Percentiles rank a stretch among this genome's conserved stretches.
phyloP scores from a whole-genome alignment of 345 rosid genomes.

The Eutrema japonicum region DNA sequence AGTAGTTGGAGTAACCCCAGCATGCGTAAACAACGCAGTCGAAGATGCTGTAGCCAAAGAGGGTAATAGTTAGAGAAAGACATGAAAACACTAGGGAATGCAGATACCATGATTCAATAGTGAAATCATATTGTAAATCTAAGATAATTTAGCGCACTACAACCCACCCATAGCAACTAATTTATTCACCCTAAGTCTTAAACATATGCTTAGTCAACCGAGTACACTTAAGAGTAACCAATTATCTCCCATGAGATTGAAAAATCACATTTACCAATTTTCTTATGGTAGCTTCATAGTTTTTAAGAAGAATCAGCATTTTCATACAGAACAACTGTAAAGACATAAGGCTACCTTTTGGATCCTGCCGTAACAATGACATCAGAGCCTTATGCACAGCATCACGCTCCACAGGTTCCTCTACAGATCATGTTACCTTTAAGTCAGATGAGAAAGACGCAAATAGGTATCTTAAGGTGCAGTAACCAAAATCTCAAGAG shows the following conservation, averaged over 20 bases:
- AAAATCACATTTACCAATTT: background rate
- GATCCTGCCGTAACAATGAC: slow-evolving; percentile 95
- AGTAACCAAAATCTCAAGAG: slow-evolving; percentile 28
- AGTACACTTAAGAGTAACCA: slow-evolving; percentile 2
- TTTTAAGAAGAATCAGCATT: background rate
- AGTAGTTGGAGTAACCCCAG: slow-evolving; percentile 66
- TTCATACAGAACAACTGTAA: background rate
- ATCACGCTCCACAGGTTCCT: slow-evolving; percentile 95
- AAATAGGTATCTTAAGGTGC: background rate
- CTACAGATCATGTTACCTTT: slow-evolving; percentile 46
- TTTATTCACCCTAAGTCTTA: background rate
- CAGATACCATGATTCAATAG: background rate
- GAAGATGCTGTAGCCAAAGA: slow-evolving; percentile 69
- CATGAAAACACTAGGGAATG: background rate
- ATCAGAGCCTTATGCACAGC: slow-evolving; percentile 96
- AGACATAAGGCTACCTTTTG: slow-evolving; percentile 70
- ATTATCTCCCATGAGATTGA: background rate
- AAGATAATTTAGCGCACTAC: background rate
- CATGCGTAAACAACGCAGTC: slow-evolving; percentile 83
- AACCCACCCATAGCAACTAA: background rate
- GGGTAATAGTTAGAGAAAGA: slow-evolving; percentile 6
- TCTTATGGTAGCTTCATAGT: background rate
- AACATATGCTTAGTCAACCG: background rate
- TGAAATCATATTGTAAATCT: background rate
- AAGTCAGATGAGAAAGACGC: slow-evolving; percentile 1